Conservation (phyloP, 768 basidiomycete species). For the Suillus fuscotomentosus region DNA sequence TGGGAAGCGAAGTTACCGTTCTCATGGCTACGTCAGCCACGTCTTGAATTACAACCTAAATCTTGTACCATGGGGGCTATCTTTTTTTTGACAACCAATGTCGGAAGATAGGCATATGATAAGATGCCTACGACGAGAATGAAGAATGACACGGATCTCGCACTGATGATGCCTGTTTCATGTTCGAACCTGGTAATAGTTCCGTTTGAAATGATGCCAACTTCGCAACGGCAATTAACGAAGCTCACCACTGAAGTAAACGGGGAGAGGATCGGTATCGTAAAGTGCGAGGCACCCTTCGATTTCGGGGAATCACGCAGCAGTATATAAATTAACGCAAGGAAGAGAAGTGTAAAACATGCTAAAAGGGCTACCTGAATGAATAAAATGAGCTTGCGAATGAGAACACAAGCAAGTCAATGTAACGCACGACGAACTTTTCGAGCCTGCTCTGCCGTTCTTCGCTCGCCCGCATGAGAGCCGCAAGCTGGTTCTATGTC, state of each 20-base stretch:
- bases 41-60: background rate
- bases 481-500: slow-evolving; percentile 43
- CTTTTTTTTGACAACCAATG: slow-evolving; percentile 28
- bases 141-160: slow-evolving; percentile 41
- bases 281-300: slow-evolving; percentile 56
- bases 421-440: slow-evolving; percentile 45
- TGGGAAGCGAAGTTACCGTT: background rate
- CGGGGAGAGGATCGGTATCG: slow-evolving; percentile 75
- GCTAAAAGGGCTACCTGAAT: slow-evolving; percentile 12
- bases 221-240: background rate
- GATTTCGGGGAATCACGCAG: slow-evolving; percentile 2
- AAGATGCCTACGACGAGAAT: slow-evolving; percentile 40
- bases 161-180: slow-evolving; percentile 62
- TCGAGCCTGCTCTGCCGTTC: slow-evolving; percentile 51
- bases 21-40: slow-evolving; percentile 4
- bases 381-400: slow-evolving; percentile 11
- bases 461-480: slow-evolving; percentile 41
- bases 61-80: background rate
- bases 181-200: slow-evolving; percentile 62
- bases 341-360: slow-evolving; percentile 24
- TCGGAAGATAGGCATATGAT: slow-evolving; percentile 42
- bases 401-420: background rate
- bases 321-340: slow-evolving; percentile 10
- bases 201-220: background rate
- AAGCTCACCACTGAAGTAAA: slow-evolving; percentile 68